These are phyloP conservation scores for Aspergillus carlsbadensis DNA, from an alignment of 495 filamentous ascomycete genomes.

Conservation along the genomic window DNA sequence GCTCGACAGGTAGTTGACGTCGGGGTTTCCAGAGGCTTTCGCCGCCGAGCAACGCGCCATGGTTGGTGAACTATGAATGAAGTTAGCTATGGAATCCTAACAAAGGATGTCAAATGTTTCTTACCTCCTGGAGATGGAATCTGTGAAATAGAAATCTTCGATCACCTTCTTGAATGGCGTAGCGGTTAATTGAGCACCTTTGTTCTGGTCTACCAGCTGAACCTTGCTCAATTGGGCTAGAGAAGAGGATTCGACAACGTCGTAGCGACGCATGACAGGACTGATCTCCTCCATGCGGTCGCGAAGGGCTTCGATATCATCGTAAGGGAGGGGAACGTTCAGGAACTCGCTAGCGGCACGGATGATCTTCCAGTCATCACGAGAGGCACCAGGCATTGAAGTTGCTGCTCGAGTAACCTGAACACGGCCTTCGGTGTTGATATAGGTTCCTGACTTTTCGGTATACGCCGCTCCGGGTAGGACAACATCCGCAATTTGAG, in stretches of 20 bases:
- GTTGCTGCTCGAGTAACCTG: slow-evolving; percentile 90
- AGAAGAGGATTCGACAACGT: slow-evolving; percentile 78
- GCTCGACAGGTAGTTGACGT: slow-evolving; percentile 84
- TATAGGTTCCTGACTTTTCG: slow-evolving; percentile 93
- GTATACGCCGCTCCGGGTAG: slow-evolving; percentile 94
- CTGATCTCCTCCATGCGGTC: slow-evolving; percentile 95
- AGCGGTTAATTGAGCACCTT: slow-evolving; percentile 66
- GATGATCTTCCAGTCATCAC: slow-evolving; percentile 98
- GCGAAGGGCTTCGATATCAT: slow-evolving; percentile 80
- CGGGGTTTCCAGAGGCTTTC: slow-evolving; percentile 65
- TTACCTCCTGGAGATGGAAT: slow-evolving; percentile 90
- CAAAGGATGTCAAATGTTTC: slow-evolving; percentile 15
- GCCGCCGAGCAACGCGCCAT: slow-evolving; percentile 95
- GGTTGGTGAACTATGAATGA: slow-evolving; percentile 73
- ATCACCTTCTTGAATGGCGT: slow-evolving; percentile 77
- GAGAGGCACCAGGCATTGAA: slow-evolving; percentile 77
- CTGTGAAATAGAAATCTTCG: slow-evolving; percentile 96
- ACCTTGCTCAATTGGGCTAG: slow-evolving; percentile 75
- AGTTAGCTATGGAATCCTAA: slow-evolving; percentile 29
- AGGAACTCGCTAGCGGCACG: slow-evolving; percentile 89
- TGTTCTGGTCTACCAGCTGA: slow-evolving; percentile 94
- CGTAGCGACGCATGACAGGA: slow-evolving; percentile 83
- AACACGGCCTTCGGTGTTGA: slow-evolving; percentile 95
- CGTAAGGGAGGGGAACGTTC: slow-evolving; percentile 83
- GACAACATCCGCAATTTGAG: slow-evolving; percentile 89